Base-by-base conservation (phyloP, 2,329 filamentous ascomycete species). In the Aspergillus hortae region DNA sequence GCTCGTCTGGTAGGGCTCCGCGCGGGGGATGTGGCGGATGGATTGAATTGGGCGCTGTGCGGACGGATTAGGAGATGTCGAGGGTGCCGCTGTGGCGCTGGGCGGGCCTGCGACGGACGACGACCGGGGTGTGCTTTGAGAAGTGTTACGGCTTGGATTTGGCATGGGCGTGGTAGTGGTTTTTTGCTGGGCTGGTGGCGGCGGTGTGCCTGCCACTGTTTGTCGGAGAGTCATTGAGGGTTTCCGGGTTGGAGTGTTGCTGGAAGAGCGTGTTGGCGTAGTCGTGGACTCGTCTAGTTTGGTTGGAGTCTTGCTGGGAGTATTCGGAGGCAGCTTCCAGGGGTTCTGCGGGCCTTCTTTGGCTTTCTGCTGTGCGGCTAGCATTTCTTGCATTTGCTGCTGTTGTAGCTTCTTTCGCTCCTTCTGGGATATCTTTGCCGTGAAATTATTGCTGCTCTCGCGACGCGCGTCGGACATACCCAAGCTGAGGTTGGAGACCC, bases 341-440 rank as follows among this genome's bases (percentile, higher is more conserved):
- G 88, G 86, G 4, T 72, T 73, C 47, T 65, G 57, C 5, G 65
- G 56, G 45, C 58, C 57, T 51, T 73, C 69, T 49, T 69, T 75
- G 58, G 62, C 53, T 49, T 66, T 65, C 50, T 68, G 58, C 46
- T 67, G 59, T 48, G 67, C 67, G 46, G 58, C 65, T 53, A 67
- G 56, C 52, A 64, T 64, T 36, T 73, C 79, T 74, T 74, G 71
- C 51, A 73, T 62, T 62, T 89, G 83, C 55, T 84, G 80, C 62
- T 90, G 87, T 61, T 90, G 83, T 58, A 91, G 83, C 65, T 83
- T 89, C 74, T 96, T 97, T 19, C 91, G 85, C 68, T 96, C 92
- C 65, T 94, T 95, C 62, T 97, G 94, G 0, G 92, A 96, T 59
- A 95, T 72, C 67, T 89, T 96, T 0, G 75, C 71, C 35, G 74